phyloP scores from a whole-genome alignment of 2,329 filamentous ascomycete species.

The Cordyceps fumosorosea region DNA sequence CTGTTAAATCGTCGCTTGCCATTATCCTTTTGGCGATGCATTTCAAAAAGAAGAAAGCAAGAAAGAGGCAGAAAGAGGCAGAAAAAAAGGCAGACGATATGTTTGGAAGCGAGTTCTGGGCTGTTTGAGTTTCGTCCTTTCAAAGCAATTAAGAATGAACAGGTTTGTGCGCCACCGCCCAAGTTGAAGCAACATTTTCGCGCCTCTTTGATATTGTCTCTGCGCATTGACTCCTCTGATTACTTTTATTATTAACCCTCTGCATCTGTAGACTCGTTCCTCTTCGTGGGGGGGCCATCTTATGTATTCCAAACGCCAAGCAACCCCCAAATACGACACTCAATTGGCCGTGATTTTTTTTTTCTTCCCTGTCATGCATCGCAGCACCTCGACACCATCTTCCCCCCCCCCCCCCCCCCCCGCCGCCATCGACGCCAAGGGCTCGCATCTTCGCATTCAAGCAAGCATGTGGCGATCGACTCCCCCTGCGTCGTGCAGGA shows the following conservation, averaged over 20 bases:
- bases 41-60: no score
- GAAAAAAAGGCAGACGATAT: no score
- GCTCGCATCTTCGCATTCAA: not conserved
- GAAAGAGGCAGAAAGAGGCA: no score
- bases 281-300: not conserved
- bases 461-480: not conserved
- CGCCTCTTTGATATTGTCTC: not conserved
- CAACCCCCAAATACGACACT: not conserved
- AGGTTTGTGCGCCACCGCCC: not conserved
- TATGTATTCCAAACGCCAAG: not conserved
- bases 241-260: not conserved
- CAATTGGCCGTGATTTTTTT: not conserved
- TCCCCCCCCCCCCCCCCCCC: no score
- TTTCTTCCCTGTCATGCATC: not conserved
- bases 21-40: no score
- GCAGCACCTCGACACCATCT: not conserved
- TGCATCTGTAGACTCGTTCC: not conserved
- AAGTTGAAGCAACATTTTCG: not conserved
- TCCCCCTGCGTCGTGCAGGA: not conserved
- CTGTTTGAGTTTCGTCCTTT: not conserved
- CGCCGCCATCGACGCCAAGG: not conserved
- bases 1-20: no score
- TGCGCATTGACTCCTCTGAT: not conserved
- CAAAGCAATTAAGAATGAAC: not conserved
- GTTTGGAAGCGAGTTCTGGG: not conserved